phyloP scores from a whole-genome alignment of 2,329 filamentous ascomycete species.

The Diplodia corticola region DNA sequence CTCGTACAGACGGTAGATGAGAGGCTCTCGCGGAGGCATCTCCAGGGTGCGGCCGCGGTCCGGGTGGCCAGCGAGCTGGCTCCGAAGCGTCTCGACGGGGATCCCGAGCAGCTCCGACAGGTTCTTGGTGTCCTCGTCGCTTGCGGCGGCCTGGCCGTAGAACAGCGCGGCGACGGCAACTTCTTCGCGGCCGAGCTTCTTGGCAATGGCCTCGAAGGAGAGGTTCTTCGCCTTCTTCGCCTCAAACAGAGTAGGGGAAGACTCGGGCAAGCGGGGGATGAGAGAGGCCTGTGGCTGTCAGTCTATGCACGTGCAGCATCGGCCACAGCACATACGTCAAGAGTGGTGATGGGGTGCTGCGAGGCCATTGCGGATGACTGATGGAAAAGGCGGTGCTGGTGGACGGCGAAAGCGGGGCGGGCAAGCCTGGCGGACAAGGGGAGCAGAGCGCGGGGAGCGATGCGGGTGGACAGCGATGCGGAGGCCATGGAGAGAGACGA shows the following conservation, averaged over 20 bases:
- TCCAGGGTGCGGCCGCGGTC: conserved; percentile 77
- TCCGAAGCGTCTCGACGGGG: conserved; percentile 56
- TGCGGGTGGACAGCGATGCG: conserved; percentile 31
- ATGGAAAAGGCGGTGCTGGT: conserved; percentile 30
- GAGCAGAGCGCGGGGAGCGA: conserved; percentile 35
- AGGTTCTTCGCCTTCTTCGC: conserved; percentile 76
- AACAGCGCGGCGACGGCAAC: conserved; percentile 86
- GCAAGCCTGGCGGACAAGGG: conserved; percentile 28
- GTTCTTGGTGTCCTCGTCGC: conserved; percentile 66
- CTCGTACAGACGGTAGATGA: conserved; percentile 91
- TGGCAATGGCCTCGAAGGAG: conserved; percentile 76
- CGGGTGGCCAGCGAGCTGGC: conserved; percentile 70
- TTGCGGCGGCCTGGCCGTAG: conserved; percentile 81
- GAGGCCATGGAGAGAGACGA: conserved; percentile 9
- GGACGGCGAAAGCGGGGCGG: conserved; percentile 30
- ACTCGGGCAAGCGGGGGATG: conserved; percentile 66
- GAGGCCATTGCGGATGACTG: conserved; percentile 37
- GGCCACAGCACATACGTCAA: conserved; percentile 32
- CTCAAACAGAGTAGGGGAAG: conserved; percentile 72
- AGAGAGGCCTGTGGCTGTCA: conserved; percentile 58
- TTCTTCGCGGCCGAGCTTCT: conserved; percentile 73
- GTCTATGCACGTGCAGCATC: neutral
- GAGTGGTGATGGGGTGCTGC: conserved; percentile 39
- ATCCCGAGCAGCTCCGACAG: conserved; percentile 68
- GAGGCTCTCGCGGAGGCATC: conserved; percentile 80